Base-by-base conservation (phyloP, 2,329 filamentous ascomycete species). In the Exserohilum rostratum region DNA sequence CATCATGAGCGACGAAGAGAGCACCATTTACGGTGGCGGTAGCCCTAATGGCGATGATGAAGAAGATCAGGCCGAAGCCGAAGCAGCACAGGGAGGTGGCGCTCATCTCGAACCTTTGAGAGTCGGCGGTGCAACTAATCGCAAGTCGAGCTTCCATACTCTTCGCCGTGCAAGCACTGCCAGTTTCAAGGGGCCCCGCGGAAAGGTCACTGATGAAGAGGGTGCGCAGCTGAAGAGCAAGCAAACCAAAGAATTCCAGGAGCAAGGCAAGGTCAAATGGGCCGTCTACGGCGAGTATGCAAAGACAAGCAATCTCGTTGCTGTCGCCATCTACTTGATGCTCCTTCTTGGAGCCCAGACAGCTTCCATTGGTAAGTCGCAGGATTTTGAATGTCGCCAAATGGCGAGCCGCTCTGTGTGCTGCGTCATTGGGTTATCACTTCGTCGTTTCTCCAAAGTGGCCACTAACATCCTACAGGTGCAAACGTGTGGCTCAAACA, bases 261-360 rank as follows among this genome's bases (percentile, higher is more conserved):
- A 99, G 75, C 92, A 99, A 78, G 95, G 95, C 69, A 97, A 98
- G 74, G 95, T 99, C 65, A 98, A 97, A 76, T 98, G 95, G 93
- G 85, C 87, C 61, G 93, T 99, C 25, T 99, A 99, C 71, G 81
- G 82, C 15, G 93, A 97, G 77, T 99, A 99, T 69, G 96, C 95
- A 52, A 96, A 91, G 78, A 91, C 91, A 55, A 97, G 91, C 80
- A 97, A 98, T 73, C 77, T 97, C 13, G 80, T 85, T 52, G 96
- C 95, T 11, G 95, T 99, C 7, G 76, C 77, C 13, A 81, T 97
- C 62, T 99, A 98, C 75, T 68, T 96, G 13, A 40, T 89, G 38
- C 86, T 91, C 49, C 82, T 98, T 40, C 67, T 98, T 55, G 86
- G 88, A 25, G 87, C 91, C 7, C 93, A 99, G 78, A 88, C 88